These are phyloP conservation scores for Brassica rapa DNA, from an alignment of 345 rosid species.

Conservation along the genomic window DNA sequence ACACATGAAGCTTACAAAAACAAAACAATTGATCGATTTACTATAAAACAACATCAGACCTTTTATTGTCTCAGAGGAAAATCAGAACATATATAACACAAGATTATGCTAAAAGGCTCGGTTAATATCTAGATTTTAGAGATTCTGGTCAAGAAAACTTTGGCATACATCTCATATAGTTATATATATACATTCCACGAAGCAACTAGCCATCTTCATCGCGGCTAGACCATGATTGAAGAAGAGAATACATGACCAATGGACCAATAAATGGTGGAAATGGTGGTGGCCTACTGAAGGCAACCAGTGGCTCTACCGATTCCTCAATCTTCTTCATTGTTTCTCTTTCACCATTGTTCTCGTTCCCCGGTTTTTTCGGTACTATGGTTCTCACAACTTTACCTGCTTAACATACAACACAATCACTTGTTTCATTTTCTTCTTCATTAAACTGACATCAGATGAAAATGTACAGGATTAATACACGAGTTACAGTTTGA, in stretches of 20 bases:
- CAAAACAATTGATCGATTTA: neutral
- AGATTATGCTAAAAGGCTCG: neutral
- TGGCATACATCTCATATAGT: neutral
- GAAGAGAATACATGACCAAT: conserved; percentile 51
- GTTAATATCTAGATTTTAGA: neutral
- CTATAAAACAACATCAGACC: conserved; percentile 7
- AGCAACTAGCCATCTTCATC: conserved; percentile 47
- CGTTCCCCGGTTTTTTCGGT: conserved; percentile 45
- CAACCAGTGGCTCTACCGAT: conserved; percentile 50
- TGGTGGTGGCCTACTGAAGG: conserved; percentile 62
- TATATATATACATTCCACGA: neutral
- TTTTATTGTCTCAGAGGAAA: neutral
- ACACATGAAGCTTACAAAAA: neutral
- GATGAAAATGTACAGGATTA: neutral
- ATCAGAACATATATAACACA: neutral
- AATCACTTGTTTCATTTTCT: conserved; percentile 7
- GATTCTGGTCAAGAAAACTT: neutral
- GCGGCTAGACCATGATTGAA: conserved; percentile 50
- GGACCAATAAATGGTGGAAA: conserved; percentile 58
- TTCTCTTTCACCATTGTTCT: conserved; percentile 25
- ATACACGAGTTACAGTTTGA: conserved; percentile 42
- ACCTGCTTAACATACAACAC: conserved; percentile 10
- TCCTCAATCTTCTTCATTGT: conserved; percentile 23
- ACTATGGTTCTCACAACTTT: conserved; percentile 42
- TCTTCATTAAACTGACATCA: neutral